Evolutionary conservation across 371 early-diverging fungal genomes (phyloP), one percentile per base, ranked within the genome.

Genomic region (Rhizopus arrhizus): DNA sequence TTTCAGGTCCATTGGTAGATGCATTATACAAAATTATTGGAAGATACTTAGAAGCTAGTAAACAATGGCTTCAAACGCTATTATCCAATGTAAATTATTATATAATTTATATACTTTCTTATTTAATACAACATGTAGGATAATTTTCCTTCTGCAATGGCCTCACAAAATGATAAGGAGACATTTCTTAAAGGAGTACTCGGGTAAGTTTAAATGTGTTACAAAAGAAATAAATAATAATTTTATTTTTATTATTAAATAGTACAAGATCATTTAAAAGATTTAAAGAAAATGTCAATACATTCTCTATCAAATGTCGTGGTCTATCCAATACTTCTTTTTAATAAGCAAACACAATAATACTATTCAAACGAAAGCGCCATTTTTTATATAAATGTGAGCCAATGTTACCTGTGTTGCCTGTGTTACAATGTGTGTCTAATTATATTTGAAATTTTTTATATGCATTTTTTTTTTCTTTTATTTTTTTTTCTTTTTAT

Each of bases 251-350:
- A n/a, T 56, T 64, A 31, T 58, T 62, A 10, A 56, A 58, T 63
- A 80, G 81, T 15, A 85, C 86, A 5, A 75, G 88, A 32, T 87
- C 87, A 31, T 66, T 85, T 10, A 83, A 84, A 42, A 70, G 77
- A 5, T 86, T 84, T 51, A 88, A 85, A 64, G 83, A 83, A 38
- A 70, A 70, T 29, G 73, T 83, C 2, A 71, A 73, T 53, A 75
- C 68, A 47, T 89, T 89, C 59, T 83, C 86, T 4, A 73, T 81
- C 38, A 83, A 83, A 53, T 86, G 88, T 43, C 77, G 89, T 58
- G 85, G 87, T 10, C 65, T 89, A 36, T 82, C 84, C 15, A 84
- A 80, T n/a, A 75, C 82, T 6, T 67, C 69, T 9, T 85, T 73
- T 70, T 75, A 74, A 7, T 62, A 62, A 40, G 62, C 22, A 22